Evolutionary conservation across 179 eudicot genomes (phyloP).

Genomic region (Silene noctiflora): DNA sequence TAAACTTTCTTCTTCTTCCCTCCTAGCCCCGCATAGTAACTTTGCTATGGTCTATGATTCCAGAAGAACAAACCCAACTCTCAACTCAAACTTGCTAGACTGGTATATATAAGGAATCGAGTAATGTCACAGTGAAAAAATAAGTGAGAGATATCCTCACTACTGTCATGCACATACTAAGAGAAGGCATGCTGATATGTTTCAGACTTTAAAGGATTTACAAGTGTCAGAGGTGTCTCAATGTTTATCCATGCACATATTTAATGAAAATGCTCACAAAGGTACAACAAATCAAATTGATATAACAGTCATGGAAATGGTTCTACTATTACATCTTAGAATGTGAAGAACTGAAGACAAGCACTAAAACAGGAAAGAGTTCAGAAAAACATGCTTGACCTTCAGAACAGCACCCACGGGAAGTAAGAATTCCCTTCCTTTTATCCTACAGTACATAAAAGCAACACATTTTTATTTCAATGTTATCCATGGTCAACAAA

Average conservation of each 20-base stretch:
- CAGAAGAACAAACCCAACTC: no score
- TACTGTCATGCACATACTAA: no score
- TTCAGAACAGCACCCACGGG: slow-evolving; percentile 87
- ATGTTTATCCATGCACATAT: not conserved
- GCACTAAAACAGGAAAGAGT: slow-evolving; percentile 1
- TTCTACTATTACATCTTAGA: not conserved
- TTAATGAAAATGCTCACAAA: not conserved
- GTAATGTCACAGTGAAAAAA: no score
- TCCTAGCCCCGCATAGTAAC: no score
- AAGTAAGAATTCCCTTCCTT: slow-evolving; percentile 79
- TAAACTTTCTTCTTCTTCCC: no score
- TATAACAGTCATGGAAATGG: not conserved
- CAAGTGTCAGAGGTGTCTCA: not conserved
- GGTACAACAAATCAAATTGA: not conserved
- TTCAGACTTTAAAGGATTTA: no score
- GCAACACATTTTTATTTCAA: not conserved
- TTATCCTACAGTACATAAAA: slow-evolving; percentile 51
- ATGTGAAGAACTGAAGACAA: not conserved
- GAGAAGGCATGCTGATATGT: no score
- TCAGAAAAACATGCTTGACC: slow-evolving; percentile 36
- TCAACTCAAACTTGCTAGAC: no score
- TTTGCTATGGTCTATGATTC: no score
- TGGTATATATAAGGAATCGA: no score
- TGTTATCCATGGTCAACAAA: not conserved
- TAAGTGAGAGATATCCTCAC: no score